Evolutionary conservation across 1,139 yeast genomes (phyloP), one percentile per base, ranked within the genome.

Genomic region (Geotrichum armillariae): DNA sequence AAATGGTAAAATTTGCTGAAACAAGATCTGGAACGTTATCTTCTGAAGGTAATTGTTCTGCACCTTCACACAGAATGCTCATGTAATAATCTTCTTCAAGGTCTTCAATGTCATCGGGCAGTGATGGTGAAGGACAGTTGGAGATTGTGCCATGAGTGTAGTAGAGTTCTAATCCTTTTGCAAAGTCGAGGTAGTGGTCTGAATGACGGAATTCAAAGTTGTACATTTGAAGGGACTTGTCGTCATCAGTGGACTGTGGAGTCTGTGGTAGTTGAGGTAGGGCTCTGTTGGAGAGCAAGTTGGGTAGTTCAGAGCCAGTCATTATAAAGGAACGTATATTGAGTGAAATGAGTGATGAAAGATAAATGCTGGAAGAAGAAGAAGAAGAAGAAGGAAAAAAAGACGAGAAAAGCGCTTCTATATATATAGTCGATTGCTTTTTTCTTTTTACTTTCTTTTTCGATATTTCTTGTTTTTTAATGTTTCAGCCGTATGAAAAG

Each of bases 41-140:
- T 6, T 6, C 29, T 6, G 29, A 25, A 7, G 29, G n/a, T 4
- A 20, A 16, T 9, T 34, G 12, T 17, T 5, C 7, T 3, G 9
- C 12, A 20, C 3, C 20, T 34, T 27, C 12, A 11, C 12, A 12
- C 27, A 43, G 41, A 31, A 43, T n/a, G 20, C 36, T 25, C 47
- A 43, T 80, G 59, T 76, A 74, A 65, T 89, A 83, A 1, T 95
- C 96, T 63, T 76, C 76, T 69, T 89, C 94, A 50, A 90, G 81
- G 65, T 91, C 97, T 66, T 81, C 95, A 63, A 89, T 80, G 55
- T 76, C 80, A 55, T 63, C 62, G 57, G 60, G 61, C 31, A 65
- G 51, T 46, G 61, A 49, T 14, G 65, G 66, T 9, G 43, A 40
- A 9, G 47, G 20, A 7, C 25, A 36, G 3, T 20, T 8, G n/a